phyloP scores from a whole-genome alignment of 306 rosid genomes.

The Boehmeria nivea region DNA sequence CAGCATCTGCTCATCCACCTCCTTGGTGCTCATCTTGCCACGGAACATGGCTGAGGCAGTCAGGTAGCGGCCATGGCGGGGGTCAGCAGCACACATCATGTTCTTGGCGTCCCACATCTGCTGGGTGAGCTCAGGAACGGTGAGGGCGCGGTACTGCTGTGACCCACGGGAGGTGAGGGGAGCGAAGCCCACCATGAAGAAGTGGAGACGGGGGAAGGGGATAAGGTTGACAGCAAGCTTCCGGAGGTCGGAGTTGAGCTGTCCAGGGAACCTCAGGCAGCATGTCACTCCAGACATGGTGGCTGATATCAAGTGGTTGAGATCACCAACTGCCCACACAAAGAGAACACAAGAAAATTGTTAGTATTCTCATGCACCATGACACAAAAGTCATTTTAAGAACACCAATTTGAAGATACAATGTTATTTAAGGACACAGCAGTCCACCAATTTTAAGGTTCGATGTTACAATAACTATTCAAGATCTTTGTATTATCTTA shows the following conservation, averaged over 20 bases:
- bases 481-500: too few relatives aligned
- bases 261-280: slow-evolving; percentile 40
- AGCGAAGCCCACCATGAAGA: slow-evolving; percentile 46
- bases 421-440: too few relatives aligned
- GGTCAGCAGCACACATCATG: slow-evolving; percentile 46
- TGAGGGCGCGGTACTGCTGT: slow-evolving; percentile 37
- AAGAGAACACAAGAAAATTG: background rate
- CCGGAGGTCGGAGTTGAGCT: slow-evolving; percentile 41
- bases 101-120: slow-evolving; percentile 47
- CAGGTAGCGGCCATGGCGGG: slow-evolving; percentile 34
- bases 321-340: slow-evolving; percentile 30
- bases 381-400: too few relatives aligned
- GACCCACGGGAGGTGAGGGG: slow-evolving; percentile 40
- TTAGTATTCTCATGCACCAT: too few relatives aligned
- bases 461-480: too few relatives aligned
- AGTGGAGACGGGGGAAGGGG: slow-evolving; percentile 44
- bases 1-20: slow-evolving; percentile 41
- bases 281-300: slow-evolving; percentile 46
- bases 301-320: slow-evolving; percentile 40
- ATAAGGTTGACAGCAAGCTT: slow-evolving; percentile 39
- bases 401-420: too few relatives aligned
- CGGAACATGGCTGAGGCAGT: slow-evolving; percentile 48
- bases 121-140: slow-evolving; percentile 39
- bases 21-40: slow-evolving; percentile 44
- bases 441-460: too few relatives aligned